Conservation (phyloP, 2,329 filamentous ascomycete genomes). For the Colletotrichum eremochloae region DNA sequence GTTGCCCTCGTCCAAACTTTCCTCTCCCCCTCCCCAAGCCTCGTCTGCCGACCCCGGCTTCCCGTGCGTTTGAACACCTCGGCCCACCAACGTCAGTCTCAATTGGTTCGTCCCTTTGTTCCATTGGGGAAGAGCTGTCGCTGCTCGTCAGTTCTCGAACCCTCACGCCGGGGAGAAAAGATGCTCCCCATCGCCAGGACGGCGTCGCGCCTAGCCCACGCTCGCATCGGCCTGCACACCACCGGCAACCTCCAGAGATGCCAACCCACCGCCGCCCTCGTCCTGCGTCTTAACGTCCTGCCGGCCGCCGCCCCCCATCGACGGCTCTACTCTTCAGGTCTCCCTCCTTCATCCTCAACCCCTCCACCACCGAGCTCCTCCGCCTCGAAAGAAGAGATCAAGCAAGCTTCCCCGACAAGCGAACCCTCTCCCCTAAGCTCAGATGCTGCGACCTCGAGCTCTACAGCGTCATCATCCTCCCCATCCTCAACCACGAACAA, state of each 20-base stretch:
- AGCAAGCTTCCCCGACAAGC: constrained; percentile 25
- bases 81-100: neutral
- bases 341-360: constrained; percentile 17
- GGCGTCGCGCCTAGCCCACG: constrained; percentile 36
- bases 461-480: constrained; percentile 13
- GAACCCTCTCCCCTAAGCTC: constrained; percentile 16
- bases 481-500: constrained; percentile 1
- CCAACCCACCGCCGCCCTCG: constrained; percentile 8
- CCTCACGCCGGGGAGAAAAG: constrained; percentile 1
- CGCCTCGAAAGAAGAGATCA: constrained; percentile 27
- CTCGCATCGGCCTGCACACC: constrained; percentile 32
- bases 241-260: constrained; percentile 26
- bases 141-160: neutral
- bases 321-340: constrained; percentile 26
- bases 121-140: neutral
- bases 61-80: constrained; percentile 21
- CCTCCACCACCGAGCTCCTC: constrained; percentile 24
- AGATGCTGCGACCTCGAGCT: constrained; percentile 11
- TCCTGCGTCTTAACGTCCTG: constrained; percentile 3
- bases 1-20: constrained; percentile 15
- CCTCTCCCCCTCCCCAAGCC: neutral
- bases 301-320: neutral
- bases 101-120: constrained; percentile 4
- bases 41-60: constrained; percentile 18
- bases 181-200: constrained; percentile 39